These are phyloP conservation scores for Aspergillus baeticus DNA, from an alignment of 495 filamentous ascomycete species.

Conservation along the genomic window DNA sequence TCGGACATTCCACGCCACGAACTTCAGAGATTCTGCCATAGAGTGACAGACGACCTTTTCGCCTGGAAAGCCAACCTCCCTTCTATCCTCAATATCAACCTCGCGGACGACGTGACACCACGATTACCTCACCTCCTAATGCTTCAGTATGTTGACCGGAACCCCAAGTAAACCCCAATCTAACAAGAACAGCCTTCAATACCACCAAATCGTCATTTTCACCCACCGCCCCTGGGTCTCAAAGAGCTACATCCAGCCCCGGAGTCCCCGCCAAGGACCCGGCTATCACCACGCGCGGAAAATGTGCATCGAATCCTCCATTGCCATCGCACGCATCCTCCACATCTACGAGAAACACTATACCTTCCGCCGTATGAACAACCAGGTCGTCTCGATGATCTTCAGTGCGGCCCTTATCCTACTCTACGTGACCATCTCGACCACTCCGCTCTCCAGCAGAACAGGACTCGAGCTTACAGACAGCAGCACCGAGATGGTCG, in stretches of 20 bases:
- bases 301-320: slow-evolving; percentile 50
- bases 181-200: slow-evolving; percentile 45
- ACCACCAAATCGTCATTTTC: slow-evolving; percentile 52
- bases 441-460: slow-evolving; percentile 26
- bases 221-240: slow-evolving; percentile 52
- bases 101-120: slow-evolving; percentile 34
- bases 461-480: slow-evolving; percentile 22
- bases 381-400: slow-evolving; percentile 49
- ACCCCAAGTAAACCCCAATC: not conserved
- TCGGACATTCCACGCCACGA: slow-evolving; percentile 44
- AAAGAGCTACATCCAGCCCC: slow-evolving; percentile 47
- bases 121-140: slow-evolving; percentile 48
- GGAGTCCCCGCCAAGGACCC: slow-evolving; percentile 41
- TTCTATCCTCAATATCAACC: slow-evolving; percentile 39
- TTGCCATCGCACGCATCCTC: slow-evolving; percentile 43
- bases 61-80: slow-evolving; percentile 49
- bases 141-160: slow-evolving; percentile 37
- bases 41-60: slow-evolving; percentile 45
- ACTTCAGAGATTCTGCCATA: slow-evolving; percentile 42
- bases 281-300: slow-evolving; percentile 47
- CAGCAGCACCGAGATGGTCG: slow-evolving; percentile 42
- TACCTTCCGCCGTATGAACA: slow-evolving; percentile 51
- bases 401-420: slow-evolving; percentile 52
- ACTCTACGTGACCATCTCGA: slow-evolving; percentile 45
- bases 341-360: slow-evolving; percentile 50